Base-by-base conservation (phyloP, 768 basidiomycete genomes). In the Macrolepiota fuliginosa region DNA sequence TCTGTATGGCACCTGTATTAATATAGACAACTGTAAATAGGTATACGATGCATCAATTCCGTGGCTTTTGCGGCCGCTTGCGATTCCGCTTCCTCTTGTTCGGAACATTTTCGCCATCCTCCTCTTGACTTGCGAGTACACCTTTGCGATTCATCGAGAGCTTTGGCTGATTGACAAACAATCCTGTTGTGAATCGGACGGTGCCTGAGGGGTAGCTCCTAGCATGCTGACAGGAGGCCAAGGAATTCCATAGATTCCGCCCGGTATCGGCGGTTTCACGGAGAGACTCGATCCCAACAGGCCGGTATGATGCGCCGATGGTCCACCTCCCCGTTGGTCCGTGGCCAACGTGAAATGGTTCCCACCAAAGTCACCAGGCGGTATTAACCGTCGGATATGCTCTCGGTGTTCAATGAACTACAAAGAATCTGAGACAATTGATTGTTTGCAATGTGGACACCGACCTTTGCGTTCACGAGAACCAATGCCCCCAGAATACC, bases 401-500 rank as follows among this genome's bases (percentile, higher is more conserved):
- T 46, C 9, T 5, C 59, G 59, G 19, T 46, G 22, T 24, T 61
- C 40, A 25, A 61, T 24, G 42, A 54, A 61, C 59, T 61, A 37
- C 42, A 4, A 46, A 19, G 19, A 7, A 46, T 6, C 27, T 53
- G 11, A 46, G 25, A 46, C 35, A 0, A 9, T 22, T 32, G 32
- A 40, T 11, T 17, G 15, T 15, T 37, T 29, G 49, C 17, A 17
- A 32, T 4, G 12, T 25, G 19, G 17, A 9, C 9, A 32, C 61
- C 9, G 6, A 63, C 61, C 52, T 47, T 40, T 35, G 42, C 22
- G 49, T 69, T 67, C 1, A 77, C 58, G 17, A 62, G 61, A 13
- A 76, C 65, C 27, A 78, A 49, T 24, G 64, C 61, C 0, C 69
- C 69, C 13, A 77, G 69, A 46, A 70, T 62, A 53, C 66, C 70